Percentiles rank a stretch among this genome's conserved stretches.
phyloP scores from a whole-genome alignment of 176 grass and related monocot genomes.

The Tillandsia leiboldiana region DNA sequence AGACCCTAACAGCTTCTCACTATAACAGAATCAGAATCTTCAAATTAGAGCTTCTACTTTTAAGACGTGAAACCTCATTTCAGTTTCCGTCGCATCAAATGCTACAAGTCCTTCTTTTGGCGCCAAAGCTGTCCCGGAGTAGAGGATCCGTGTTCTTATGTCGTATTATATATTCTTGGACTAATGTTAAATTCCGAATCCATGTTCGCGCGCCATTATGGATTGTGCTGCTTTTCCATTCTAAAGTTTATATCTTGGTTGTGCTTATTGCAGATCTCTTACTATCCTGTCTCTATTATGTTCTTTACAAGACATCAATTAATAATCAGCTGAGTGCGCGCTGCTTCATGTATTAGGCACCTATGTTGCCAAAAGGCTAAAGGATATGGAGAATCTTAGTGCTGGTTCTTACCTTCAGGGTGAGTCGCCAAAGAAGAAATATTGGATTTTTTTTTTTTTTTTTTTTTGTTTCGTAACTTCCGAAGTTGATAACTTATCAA shows the following conservation, averaged over 20 bases:
- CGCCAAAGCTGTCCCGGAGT: no score
- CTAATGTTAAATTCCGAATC: not conserved
- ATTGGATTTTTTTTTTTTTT: not conserved
- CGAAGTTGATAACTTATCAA: not conserved
- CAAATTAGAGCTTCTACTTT: no score
- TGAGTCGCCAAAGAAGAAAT: constrained; percentile 16
- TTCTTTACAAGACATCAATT: not conserved
- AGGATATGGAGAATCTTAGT: constrained; percentile 41
- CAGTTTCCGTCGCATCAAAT: no score
- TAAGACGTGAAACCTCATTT: no score
- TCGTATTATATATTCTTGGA: not conserved
- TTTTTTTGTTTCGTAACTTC: not conserved
- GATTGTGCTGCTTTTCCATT: not conserved
- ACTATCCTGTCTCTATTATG: not conserved
- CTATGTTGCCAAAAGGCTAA: constrained; percentile 23
- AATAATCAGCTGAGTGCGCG: constrained; percentile 12
- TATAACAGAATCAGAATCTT: no score
- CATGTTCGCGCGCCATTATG: not conserved
- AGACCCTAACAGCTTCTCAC: no score
- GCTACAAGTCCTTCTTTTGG: no score
- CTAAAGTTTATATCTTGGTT: not conserved
- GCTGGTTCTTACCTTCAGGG: constrained; percentile 27
- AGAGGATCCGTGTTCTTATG: no score
- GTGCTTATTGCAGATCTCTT: not conserved
- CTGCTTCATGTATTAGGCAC: constrained; percentile 18